phyloP scores from a whole-genome alignment of 257 asterid genomes.

The Nicotiana sylvestris region DNA sequence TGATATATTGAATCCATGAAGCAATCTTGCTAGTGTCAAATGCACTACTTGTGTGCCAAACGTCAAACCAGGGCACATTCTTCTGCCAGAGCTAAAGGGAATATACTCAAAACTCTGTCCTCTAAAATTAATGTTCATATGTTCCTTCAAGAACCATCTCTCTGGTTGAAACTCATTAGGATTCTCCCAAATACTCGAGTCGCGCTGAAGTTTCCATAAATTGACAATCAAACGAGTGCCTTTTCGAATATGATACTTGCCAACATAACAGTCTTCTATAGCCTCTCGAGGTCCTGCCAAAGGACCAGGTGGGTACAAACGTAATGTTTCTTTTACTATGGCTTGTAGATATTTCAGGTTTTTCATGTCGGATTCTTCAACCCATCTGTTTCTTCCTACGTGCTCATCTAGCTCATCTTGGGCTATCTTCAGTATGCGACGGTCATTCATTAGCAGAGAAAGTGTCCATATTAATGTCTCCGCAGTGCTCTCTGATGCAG shows the following conservation, averaged over 20 bases:
- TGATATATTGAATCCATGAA: constrained; percentile 45
- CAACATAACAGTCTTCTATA: constrained; percentile 34
- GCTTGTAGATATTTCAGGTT: constrained; percentile 41
- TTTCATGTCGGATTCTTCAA: constrained; percentile 50
- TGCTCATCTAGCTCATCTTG: constrained; percentile 38
- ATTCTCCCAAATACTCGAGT: constrained; percentile 42
- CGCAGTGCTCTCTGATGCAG: constrained; percentile 55
- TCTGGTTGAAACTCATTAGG: constrained; percentile 43
- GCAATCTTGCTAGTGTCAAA: constrained; percentile 37
- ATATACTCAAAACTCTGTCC: constrained; percentile 43
- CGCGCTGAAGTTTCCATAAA: constrained; percentile 55
- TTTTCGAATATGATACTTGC: constrained; percentile 21
- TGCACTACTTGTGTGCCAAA: constrained; percentile 35
- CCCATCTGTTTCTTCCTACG: constrained; percentile 37
- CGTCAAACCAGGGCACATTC: constrained; percentile 47
- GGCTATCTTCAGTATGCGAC: constrained; percentile 14
- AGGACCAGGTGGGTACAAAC: constrained; percentile 69
- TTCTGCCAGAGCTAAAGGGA: constrained; percentile 52
- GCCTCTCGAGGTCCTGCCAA: constrained; percentile 51
- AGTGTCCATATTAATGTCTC: constrained; percentile 52
- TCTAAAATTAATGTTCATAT: constrained; percentile 9
- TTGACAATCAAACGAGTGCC: constrained; percentile 50
- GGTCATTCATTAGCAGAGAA: constrained; percentile 45
- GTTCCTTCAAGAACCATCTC: constrained; percentile 39
- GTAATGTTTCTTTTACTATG: constrained; percentile 45